Base-by-base conservation (phyloP, 169 alveolate genomes). In the Plasmodium sp. region DNA sequence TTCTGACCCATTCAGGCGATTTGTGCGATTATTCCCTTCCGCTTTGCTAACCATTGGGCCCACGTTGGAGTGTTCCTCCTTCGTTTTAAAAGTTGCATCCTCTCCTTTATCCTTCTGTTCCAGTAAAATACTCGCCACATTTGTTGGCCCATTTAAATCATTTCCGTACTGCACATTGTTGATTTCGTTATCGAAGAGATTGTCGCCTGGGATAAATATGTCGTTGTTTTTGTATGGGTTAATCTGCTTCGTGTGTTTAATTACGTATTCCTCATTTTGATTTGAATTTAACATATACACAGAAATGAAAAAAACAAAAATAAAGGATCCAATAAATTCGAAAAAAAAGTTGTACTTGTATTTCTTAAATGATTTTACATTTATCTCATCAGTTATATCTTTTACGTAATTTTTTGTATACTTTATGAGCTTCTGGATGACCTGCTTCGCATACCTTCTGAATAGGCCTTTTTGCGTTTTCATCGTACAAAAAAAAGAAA, bases 311-410 rank as follows among this genome's bases (percentile, higher is more conserved):
- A 85, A 85, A 73, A 85, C 93, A 75, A 85, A 85, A 75, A 85
- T 74, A 77, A 85, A 85, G 27, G 93, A 85, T 74, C 93, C 93
- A 85, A 85, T 85, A 62, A 85, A 85, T 85, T 85, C 93, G 54
- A 85, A 85, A 34, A 85, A 77, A 74, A 85, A 85, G 80, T 85
- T 85, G 80, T 85, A 85, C 58, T 85, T 85, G 82, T 85, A 85
- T 54, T 67, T 85, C 41, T 77, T 85, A 74, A 85, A 85, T 85
- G 93, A 85, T 85, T 85, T 85, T 85, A 85, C 93, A 85, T 85
- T 85, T 85, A 85, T 67, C 62, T 85, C 93, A 14, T 85, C 84
- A 18, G 56, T 74, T 62, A 85, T 75, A 77, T 85, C 80, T 75
- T 85, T 85, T 85, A 85, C 62, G 80, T 85, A 77, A 73, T 39